A percentile compares a stretch with the other conserved stretches of the same genome.
Conservation (phyloP, 2,329 filamentous ascomycete genomes). For the Alternaria burnsii region DNA sequence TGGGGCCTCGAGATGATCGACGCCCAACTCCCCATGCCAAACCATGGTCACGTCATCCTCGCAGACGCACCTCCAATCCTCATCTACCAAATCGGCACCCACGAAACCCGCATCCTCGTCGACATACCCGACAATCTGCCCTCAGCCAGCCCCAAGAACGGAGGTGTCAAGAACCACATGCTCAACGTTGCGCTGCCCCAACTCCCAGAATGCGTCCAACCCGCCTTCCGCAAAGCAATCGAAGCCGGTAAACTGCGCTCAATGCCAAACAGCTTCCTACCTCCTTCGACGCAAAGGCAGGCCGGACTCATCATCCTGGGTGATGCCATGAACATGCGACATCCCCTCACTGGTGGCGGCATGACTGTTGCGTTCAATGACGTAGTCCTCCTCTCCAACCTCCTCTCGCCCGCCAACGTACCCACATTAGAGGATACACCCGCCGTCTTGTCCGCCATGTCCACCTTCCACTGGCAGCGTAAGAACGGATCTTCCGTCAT, state of each 20-base stretch:
- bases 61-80: slow-evolving; percentile 80
- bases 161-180: slow-evolving; percentile 87
- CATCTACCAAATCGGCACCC: slow-evolving; percentile 95
- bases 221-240: slow-evolving; percentile 78
- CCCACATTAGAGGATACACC: slow-evolving; percentile 73
- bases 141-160: slow-evolving; percentile 74
- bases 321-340: slow-evolving; percentile 99
- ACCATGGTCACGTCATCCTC: slow-evolving; percentile 89
- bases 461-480: slow-evolving; percentile 83
- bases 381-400: slow-evolving; percentile 76
- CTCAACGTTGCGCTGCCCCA: slow-evolving; percentile 79
- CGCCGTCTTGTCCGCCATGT: slow-evolving; percentile 73
- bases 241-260: slow-evolving; percentile 79
- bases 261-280: slow-evolving; percentile 97
- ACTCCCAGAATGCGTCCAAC: slow-evolving; percentile 75
- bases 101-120: slow-evolving; percentile 89
- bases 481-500: slow-evolving; percentile 86
- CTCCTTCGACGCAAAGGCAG: slow-evolving; percentile 75
- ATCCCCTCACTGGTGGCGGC: slow-evolving; percentile 93
- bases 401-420: slow-evolving; percentile 75
- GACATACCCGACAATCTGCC: slow-evolving; percentile 83
- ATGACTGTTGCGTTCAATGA: slow-evolving; percentile 99
- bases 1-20: slow-evolving; percentile 94
- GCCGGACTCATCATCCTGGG: slow-evolving; percentile 83
- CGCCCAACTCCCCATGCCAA: slow-evolving; percentile 75